Percentiles rank a stretch among this genome's conserved stretches.
Conservation (phyloP, 2,329 filamentous ascomycete species). For the Fusarium sororula region DNA sequence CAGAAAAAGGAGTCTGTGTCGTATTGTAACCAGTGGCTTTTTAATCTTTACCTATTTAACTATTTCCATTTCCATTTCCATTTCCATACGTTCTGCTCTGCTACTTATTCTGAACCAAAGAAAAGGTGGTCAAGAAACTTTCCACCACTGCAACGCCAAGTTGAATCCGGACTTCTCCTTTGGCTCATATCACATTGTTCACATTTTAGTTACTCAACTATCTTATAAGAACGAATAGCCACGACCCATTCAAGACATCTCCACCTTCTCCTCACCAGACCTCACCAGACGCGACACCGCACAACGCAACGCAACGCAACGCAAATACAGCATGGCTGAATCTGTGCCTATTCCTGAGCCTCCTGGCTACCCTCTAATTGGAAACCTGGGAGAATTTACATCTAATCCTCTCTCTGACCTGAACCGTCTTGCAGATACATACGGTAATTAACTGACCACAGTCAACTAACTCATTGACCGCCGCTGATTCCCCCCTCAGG, state of each 20-base stretch:
- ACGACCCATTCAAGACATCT: not conserved
- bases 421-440: constrained; percentile 67
- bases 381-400: constrained; percentile 72
- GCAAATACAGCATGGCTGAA: constrained; percentile 44
- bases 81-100: not conserved
- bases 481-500: constrained; percentile 20
- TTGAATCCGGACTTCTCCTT: not conserved
- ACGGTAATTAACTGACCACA: constrained; percentile 58
- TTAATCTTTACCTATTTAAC: not conserved
- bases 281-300: not conserved
- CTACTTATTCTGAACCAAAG: not conserved
- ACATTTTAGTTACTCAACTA: not conserved
- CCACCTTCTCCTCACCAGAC: not conserved
- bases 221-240: not conserved
- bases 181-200: constrained; percentile 1
- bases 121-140: constrained; percentile 6
- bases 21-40: not conserved
- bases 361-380: constrained; percentile 69
- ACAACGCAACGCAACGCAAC: not conserved
- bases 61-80: not conserved
- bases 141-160: constrained; percentile 9
- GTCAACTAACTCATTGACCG: not conserved
- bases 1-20: constrained; percentile 6
- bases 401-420: constrained; percentile 65
- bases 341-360: constrained; percentile 68